A percentile compares a stretch with the other conserved stretches of the same genome.
These are phyloP conservation scores for Rhizopus microsporus DNA, from an alignment of 371 early-diverging fungal species.

Conservation along the genomic window DNA sequence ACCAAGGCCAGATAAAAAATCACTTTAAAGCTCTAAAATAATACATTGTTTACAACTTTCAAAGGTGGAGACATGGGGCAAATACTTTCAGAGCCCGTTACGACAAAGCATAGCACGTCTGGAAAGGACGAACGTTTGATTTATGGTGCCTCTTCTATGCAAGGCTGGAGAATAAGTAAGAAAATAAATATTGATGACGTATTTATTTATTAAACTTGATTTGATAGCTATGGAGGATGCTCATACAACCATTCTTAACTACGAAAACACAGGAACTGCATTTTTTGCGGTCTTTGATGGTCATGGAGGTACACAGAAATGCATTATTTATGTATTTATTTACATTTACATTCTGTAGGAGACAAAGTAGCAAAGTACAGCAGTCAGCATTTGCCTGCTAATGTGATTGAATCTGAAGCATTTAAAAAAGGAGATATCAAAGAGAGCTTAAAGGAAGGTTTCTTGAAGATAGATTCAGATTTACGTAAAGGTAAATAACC, in stretches of 20 bases:
- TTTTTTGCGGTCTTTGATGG: conserved; percentile 98
- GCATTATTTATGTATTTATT: background rate
- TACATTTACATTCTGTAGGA: conserved; percentile 40
- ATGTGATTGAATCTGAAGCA: conserved; percentile 62
- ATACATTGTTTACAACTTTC: conserved; percentile 20
- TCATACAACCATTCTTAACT: conserved; percentile 81
- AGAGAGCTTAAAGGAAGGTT: conserved; percentile 78
- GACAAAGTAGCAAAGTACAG: conserved; percentile 82
- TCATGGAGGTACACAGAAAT: conserved; percentile 77
- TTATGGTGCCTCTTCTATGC: conserved; percentile 92
- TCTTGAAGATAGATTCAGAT: conserved; percentile 78
- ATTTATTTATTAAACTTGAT: background rate
- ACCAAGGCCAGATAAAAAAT: no score
- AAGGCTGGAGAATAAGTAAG: conserved; percentile 96
- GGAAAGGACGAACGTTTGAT: conserved; percentile 74
- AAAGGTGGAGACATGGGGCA: conserved; percentile 79
- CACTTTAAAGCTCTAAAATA: background rate
- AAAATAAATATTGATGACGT: background rate
- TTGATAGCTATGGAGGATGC: conserved; percentile 94
- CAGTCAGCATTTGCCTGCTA: conserved; percentile 72
- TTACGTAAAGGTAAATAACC: conserved; percentile 63
- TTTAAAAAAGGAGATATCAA: conserved; percentile 67
- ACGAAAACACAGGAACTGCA: conserved; percentile 58
- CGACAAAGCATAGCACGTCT: conserved; percentile 79
- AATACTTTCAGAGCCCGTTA: conserved; percentile 91